Evolutionary conservation across 2,329 filamentous ascomycete genomes (phyloP).

Genomic region (Fusarium virguliforme): DNA sequence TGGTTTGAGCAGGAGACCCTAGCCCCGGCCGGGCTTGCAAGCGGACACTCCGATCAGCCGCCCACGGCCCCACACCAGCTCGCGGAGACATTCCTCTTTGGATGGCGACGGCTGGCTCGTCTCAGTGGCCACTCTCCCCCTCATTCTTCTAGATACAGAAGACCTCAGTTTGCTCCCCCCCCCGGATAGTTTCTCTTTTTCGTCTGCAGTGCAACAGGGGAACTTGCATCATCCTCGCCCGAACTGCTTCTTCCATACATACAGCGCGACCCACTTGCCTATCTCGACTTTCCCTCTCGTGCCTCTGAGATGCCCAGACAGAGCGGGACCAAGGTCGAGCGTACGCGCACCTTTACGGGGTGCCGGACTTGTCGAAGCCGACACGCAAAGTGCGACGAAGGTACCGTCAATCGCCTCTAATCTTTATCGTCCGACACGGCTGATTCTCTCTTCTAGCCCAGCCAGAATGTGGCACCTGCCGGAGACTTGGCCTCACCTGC

Average conservation of each 20-base stretch:
- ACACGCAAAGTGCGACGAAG: constrained; percentile 64
- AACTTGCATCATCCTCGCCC: constrained; percentile 6
- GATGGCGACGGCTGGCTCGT: not conserved
- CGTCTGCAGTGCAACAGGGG: constrained; percentile 11
- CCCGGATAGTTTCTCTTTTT: constrained; percentile 27
- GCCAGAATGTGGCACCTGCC: constrained; percentile 59
- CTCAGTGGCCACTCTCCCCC: constrained; percentile 5
- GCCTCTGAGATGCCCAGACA: constrained; percentile 37
- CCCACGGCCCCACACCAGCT: constrained; percentile 1
- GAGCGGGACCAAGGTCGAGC: constrained; percentile 36
- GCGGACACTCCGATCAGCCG: constrained; percentile 9
- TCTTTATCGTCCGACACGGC: not conserved
- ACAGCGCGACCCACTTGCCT: constrained; percentile 43
- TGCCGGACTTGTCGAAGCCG: constrained; percentile 57
- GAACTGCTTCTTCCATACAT: not conserved
- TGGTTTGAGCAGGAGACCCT: not conserved
- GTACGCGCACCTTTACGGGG: constrained; percentile 55
- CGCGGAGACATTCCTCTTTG: constrained; percentile 46
- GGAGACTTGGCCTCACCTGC: constrained; percentile 55
- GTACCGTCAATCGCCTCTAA: not conserved
- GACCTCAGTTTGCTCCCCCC: constrained; percentile 19
- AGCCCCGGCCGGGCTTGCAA: constrained; percentile 2
- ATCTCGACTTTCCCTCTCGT: constrained; percentile 20
- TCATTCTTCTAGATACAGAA: constrained; percentile 25
- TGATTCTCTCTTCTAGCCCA: constrained; percentile 37